These are phyloP conservation scores for Blastobotrys buckinghamii DNA, from an alignment of 1,139 yeast genomes.

Conservation along the genomic window DNA sequence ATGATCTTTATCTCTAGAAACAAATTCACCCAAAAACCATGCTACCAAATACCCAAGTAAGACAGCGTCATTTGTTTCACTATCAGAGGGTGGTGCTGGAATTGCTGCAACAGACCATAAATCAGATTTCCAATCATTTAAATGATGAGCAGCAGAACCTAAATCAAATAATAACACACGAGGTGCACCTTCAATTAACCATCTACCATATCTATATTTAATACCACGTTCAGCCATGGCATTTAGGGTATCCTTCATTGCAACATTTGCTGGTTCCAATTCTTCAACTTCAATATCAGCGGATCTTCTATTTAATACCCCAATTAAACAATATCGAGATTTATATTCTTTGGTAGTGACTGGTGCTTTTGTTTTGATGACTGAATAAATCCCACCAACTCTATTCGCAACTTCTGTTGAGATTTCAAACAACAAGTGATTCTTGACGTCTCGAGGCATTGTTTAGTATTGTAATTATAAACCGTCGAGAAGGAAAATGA, in stretches of 20 bases:
- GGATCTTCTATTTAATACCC: slow-evolving; percentile 74
- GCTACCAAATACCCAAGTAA: slow-evolving; percentile 90
- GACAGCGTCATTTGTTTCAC: slow-evolving; percentile 87
- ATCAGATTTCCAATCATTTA: slow-evolving; percentile 93
- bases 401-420: slow-evolving; percentile 98
- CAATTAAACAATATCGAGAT: slow-evolving; percentile 79
- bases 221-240: slow-evolving; percentile 80
- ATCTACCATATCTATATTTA: slow-evolving; percentile 80
- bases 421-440: slow-evolving; percentile 84
- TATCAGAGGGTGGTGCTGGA: slow-evolving; percentile 86
- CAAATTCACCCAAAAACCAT: slow-evolving; percentile 95
- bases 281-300: slow-evolving; percentile 95
- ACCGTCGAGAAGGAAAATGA: background rate
- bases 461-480: background rate
- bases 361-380: slow-evolving; percentile 92
- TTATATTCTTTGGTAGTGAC: slow-evolving; percentile 92
- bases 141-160: slow-evolving; percentile 59
- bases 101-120: slow-evolving; percentile 88
- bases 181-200: slow-evolving; percentile 98
- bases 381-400: slow-evolving; percentile 97
- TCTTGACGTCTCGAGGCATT: slow-evolving; percentile 43
- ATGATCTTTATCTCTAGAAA: slow-evolving; percentile 69
- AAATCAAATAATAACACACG: slow-evolving; percentile 83
- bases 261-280: slow-evolving; percentile 57
- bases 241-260: slow-evolving; percentile 40